Base-by-base conservation (phyloP, 345 rosid species). In the Corchorus capsularis region DNA sequence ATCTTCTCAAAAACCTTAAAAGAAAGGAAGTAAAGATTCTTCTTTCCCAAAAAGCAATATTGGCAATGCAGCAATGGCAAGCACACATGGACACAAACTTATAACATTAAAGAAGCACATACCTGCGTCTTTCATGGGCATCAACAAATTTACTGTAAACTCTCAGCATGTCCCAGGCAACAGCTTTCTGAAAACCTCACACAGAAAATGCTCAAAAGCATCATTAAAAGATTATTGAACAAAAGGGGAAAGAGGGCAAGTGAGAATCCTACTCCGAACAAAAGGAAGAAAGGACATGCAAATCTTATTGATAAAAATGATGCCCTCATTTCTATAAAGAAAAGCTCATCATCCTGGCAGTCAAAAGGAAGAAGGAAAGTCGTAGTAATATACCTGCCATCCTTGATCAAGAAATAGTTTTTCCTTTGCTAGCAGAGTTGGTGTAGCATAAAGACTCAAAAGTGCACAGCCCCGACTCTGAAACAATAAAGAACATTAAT, bases 391-490 rank as follows among this genome's bases (percentile, higher is more conserved):
- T 84, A 96, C 99, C 99, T 91, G 95, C 98, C 99, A 96, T 76
- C 97, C 97, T 71, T 84, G 92, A 68, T 92, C 95, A 81, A 89
- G 85, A 85, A 96, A 96, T 76, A 93, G 86, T 72, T 83, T 86
- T 82, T 93, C 95, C 85, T 96, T 96, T 45, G 94, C 94, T 74
- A 74, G 85, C 79, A 93, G 79, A 81, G 98, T 96, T 69, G 99
- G 97, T 64, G 98, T 83, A 74, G 90, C 93, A 77, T 89, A 78
- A 63, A 96, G 89, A 71, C 99, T 92, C 82, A 92, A 77, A 78
- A 96, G 91, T 64, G 86, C 96, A 89, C 99, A 93, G 53, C 98
- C 97, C 77, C 97, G 94, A 83, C 98, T 93, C 99, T 96, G 90
- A 83, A 77, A 84, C 74, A 78, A 53, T 7, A 7, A 71, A 10